A percentile compares a stretch with the other conserved stretches of the same genome.
Evolutionary conservation across 148 eudicot species (phyloP).

Genomic region (Vaccinium myrtillus): DNA sequence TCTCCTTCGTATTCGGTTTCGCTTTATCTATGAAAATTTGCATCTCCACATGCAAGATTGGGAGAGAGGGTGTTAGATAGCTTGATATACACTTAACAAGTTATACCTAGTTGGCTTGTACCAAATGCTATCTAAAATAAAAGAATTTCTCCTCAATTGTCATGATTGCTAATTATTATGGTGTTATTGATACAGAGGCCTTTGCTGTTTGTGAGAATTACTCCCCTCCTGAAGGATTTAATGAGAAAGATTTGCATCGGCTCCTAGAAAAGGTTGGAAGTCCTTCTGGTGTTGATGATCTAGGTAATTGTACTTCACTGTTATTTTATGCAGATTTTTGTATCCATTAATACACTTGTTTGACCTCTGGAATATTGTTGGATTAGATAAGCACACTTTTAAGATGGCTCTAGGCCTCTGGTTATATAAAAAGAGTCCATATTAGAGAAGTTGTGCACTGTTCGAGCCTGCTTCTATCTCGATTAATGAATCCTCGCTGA

Average conservation of each 20-base stretch:
- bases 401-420: background rate
- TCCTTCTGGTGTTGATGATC: conserved; percentile 84
- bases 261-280: conserved; percentile 92
- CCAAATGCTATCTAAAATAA: conserved; percentile 3
- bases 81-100: no score
- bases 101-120: background rate
- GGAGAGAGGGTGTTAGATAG: no score
- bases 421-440: background rate
- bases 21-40: no score
- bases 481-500: background rate
- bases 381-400: background rate
- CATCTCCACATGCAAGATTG: no score
- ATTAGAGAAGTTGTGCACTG: background rate
- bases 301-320: conserved; percentile 48
- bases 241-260: conserved; percentile 85
- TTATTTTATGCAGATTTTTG: background rate
- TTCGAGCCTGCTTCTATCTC: background rate
- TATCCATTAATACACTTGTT: background rate
- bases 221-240: conserved; percentile 93
- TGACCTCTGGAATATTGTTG: background rate
- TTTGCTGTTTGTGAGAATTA: conserved; percentile 97
- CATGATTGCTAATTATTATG: conserved; percentile 8
- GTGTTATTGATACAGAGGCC: conserved; percentile 61
- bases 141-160: background rate
- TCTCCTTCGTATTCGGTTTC: no score